Evolutionary conservation across 306 rosid genomes (phyloP).

Genomic region (Prosopis cineraria): DNA sequence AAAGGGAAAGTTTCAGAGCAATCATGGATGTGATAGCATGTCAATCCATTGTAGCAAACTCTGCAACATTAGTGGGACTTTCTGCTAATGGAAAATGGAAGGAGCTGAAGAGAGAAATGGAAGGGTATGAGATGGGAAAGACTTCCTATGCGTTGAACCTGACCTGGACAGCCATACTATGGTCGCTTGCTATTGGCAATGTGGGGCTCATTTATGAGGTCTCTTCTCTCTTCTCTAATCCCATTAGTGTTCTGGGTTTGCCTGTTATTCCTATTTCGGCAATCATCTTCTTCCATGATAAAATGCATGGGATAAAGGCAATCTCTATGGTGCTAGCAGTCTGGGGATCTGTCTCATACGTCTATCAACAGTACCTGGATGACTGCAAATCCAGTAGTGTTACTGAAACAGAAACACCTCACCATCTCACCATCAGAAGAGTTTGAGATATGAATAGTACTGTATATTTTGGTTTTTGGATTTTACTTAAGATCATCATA

Average conservation of each 20-base stretch:
- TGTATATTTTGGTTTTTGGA: neutral
- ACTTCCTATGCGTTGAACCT: slow-evolving; percentile 45
- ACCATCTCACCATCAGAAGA: neutral
- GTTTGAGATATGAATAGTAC: neutral
- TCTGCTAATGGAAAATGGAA: slow-evolving; percentile 59
- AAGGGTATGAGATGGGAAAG: slow-evolving; percentile 40
- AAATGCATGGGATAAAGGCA: slow-evolving; percentile 48
- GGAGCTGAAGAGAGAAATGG: slow-evolving; percentile 41
- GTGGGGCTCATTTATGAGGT: slow-evolving; percentile 58
- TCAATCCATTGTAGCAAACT: slow-evolving; percentile 29
- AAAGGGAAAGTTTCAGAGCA: slow-evolving; percentile 41
- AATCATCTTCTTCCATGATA: slow-evolving; percentile 53
- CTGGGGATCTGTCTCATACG: slow-evolving; percentile 60
- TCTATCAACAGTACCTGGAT: slow-evolving; percentile 53
- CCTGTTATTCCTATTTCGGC: slow-evolving; percentile 55
- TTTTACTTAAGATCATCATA: neutral
- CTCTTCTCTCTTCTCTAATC: slow-evolving; percentile 60
- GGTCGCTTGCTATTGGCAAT: slow-evolving; percentile 37
- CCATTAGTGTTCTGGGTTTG: slow-evolving; percentile 48
- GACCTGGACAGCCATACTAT: slow-evolving; percentile 41
- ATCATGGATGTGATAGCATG: slow-evolving; percentile 42
- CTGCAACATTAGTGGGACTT: slow-evolving; percentile 36
- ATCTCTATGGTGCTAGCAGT: slow-evolving; percentile 52
- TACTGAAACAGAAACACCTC: neutral
- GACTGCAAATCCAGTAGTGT: slow-evolving; percentile 16